Evolutionary conservation across 2,329 filamentous ascomycete species (phyloP), one percentile per base, ranked within the genome.

Genomic region (Pseudopyricularia javanii): DNA sequence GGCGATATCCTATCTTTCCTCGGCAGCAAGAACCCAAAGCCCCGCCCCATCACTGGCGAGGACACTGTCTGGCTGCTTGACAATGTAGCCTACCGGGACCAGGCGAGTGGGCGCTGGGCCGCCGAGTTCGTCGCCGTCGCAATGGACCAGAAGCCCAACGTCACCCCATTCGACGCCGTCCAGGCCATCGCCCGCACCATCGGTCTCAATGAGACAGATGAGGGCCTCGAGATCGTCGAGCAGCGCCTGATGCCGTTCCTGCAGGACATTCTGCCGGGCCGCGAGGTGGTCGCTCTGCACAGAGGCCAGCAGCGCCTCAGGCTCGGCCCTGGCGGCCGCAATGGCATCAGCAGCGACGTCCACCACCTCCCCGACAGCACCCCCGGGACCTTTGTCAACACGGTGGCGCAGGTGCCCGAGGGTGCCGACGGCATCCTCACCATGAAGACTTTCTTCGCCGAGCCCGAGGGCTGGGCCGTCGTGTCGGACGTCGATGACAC

Each of bases 401-500:
- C 75, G 0, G 71, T 64, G 7, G 79, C 80, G 0, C 61, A 68
- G 20, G 74, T 81, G 4, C 74, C 79, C 0, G 58, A 65, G 20
- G 76, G 76, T 1, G 68, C 75, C 1, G 72, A 74, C 43, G 81
- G 83, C 1, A 62, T 80, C 43, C 63, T 80, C 12, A 70, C 80
- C 40, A 83, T 86, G 75, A 78, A 79, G 55, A 52, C 88, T 0
- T 77, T 82, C 17, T 90, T 86, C 61, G 86, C 87, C 0, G 82
- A 80, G 17, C 79, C 85, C 0, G 80, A 86, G 49, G 91, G 91
- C 7, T 96, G 90, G 90, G 81, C 80, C 12, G 70, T 97, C 12
- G 83, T 96, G 57, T 91, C 86, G 37, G 91, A 97, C 61, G 80
- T 97, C 59, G 93, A 97, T 63, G 91, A 97, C 68, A 95, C 91